Percentiles rank a stretch among this genome's conserved stretches.
Evolutionary conservation across 495 filamentous ascomycete genomes (phyloP).

Genomic region (Hyphodiscus hymeniophilus): DNA sequence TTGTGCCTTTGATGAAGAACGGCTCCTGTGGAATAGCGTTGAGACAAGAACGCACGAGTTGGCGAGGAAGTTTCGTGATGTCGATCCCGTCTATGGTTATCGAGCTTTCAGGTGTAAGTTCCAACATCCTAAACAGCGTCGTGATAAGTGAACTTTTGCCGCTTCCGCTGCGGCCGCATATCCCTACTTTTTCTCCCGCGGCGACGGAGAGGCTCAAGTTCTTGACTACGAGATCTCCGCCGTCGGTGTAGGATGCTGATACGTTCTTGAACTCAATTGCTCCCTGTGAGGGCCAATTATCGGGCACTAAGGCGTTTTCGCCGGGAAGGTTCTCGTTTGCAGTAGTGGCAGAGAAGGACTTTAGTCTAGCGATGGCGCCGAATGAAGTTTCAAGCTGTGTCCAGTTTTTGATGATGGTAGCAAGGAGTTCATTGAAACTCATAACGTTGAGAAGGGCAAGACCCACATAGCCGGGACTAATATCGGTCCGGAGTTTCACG

Average conservation of each 20-base stretch:
- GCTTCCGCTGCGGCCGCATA: slow-evolving; percentile 40
- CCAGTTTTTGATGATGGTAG: slow-evolving; percentile 22
- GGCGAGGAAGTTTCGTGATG: slow-evolving; percentile 24
- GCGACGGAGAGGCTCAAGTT: slow-evolving; percentile 14
- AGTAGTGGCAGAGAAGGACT: slow-evolving; percentile 30
- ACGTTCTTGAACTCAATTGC: slow-evolving; percentile 26
- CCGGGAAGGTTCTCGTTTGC: slow-evolving; percentile 21
- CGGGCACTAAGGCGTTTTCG: slow-evolving; percentile 14
- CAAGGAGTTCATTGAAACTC: neutral
- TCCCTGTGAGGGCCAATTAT: slow-evolving; percentile 31
- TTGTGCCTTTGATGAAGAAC: slow-evolving; percentile 34
- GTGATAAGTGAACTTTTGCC: slow-evolving; percentile 34
- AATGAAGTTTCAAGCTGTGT: slow-evolving; percentile 43
- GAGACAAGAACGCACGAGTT: slow-evolving; percentile 25
- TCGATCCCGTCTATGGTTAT: slow-evolving; percentile 41
- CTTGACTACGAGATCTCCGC: slow-evolving; percentile 8
- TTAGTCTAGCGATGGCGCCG: slow-evolving; percentile 40
- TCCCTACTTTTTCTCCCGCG: slow-evolving; percentile 34
- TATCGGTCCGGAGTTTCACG: slow-evolving; percentile 15
- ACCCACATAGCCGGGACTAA: slow-evolving; percentile 40
- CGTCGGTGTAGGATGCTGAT: slow-evolving; percentile 20
- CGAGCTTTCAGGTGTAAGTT: slow-evolving; percentile 24
- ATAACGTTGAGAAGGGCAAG: slow-evolving; percentile 47
- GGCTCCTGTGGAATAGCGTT: slow-evolving; percentile 42
- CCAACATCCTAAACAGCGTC: slow-evolving; percentile 31